Evolutionary conservation across 768 basidiomycete species (phyloP), one percentile per base, ranked within the genome.

Genomic region (Amylocystis lapponica): DNA sequence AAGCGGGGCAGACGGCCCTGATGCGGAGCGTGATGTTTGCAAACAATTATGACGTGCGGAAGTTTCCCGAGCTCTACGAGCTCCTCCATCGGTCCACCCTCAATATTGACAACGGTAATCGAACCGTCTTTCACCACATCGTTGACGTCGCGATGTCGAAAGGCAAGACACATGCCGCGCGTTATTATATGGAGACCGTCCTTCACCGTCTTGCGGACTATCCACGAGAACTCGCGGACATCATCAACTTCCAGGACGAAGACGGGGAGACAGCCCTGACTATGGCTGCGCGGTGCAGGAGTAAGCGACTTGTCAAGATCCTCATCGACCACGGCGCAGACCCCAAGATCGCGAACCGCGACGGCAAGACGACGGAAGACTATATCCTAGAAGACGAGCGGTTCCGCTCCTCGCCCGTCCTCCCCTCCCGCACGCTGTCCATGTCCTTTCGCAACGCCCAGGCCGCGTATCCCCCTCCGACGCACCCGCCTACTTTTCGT

Each of bases 11-110:
- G 64, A 98, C 96, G 12, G 86, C 95, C 1, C 69, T 99, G 32
- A 99, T 99, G 96, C 89, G 96, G 13, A 86, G 85, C 56, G 96
- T 99, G 55, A 98, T 98, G 95, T 99, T 98, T 63, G 90, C 91
- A 38, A 99, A 99, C 65, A 99, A 98, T 62, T 99, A 99, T 61
- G 96, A 99, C 63, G 87, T 98, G 36, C 88, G 96, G 52, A 99
- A 99, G 64, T 99, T 99, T 56, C 91, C 93, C 2, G 95, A 98
- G 62, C 71, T 99, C 14, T 97, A 96, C 66, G 94, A 98, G 60
- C 78, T 99, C 12, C 66, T 99, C 27, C 96, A 98, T 57, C 86
- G 92, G n/a, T 95, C 94, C 14, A 97, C 95, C 0, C 84, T 98
- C 56, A 97, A 99, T 62, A 98, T 99, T 66, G 96, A 99, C 71